These are phyloP conservation scores for Plasmodium vivax DNA, from an alignment of 169 alveolate species.

Conservation along the genomic window DNA sequence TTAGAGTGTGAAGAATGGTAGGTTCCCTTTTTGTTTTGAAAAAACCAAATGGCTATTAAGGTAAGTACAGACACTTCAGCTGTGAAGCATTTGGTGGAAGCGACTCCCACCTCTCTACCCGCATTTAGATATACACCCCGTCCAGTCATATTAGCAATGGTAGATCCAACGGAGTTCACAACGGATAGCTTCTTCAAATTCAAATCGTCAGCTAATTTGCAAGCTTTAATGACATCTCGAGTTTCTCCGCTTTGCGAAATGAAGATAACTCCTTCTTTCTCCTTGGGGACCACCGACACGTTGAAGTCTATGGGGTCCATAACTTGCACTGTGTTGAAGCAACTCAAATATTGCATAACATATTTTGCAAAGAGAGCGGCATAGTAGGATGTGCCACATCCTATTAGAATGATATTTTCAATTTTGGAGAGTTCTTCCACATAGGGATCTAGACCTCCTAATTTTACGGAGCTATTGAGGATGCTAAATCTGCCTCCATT, in stretches of 20 bases:
- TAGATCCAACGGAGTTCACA: slow-evolving; percentile 93
- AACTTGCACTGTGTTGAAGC: slow-evolving; percentile 90
- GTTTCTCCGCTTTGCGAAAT: slow-evolving; percentile 98
- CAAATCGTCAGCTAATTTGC: slow-evolving; percentile 83
- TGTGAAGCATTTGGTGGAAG: slow-evolving; percentile 97
- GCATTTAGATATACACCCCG: slow-evolving; percentile 96
- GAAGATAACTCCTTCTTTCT: slow-evolving; percentile 90
- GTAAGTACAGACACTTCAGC: slow-evolving; percentile 91
- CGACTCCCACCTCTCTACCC: slow-evolving; percentile 98
- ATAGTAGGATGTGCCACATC: slow-evolving; percentile 95
- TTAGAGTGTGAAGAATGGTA: slow-evolving; percentile 7
- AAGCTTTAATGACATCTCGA: slow-evolving; percentile 91
- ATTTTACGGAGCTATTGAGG: slow-evolving; percentile 29
- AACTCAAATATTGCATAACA: slow-evolving; percentile 87
- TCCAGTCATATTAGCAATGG: slow-evolving; percentile 91
- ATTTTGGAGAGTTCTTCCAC: slow-evolving; percentile 78
- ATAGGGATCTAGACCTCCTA: slow-evolving; percentile 76
- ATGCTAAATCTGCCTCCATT: slow-evolving; percentile 66
- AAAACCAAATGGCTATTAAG: slow-evolving; percentile 91
- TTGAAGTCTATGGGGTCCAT: slow-evolving; percentile 92
- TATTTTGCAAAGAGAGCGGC: slow-evolving; percentile 92
- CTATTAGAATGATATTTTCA: slow-evolving; percentile 89
- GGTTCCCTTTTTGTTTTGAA: slow-evolving; percentile 78
- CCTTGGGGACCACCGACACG: slow-evolving; percentile 78
- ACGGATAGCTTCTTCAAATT: slow-evolving; percentile 89